Conservation (phyloP, 2,329 filamentous ascomycete species). For the Stachybotrys chlorohalonatus region DNA sequence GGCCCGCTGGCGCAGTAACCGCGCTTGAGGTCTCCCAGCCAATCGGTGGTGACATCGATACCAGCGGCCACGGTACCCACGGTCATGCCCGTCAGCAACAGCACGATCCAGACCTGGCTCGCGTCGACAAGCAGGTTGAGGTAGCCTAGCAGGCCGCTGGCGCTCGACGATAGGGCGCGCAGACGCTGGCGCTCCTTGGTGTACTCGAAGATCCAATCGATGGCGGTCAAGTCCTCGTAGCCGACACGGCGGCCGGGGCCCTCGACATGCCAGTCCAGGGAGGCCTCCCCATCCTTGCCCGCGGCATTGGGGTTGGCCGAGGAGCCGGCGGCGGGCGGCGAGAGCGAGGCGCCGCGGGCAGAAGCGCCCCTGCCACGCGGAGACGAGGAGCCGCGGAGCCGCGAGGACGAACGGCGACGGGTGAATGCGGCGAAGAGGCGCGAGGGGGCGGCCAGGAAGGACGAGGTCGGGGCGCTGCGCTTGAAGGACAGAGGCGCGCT, state of each 20-base stretch:
- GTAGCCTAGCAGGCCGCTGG: constrained; percentile 64
- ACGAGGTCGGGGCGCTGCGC: constrained; percentile 48
- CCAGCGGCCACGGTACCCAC: constrained; percentile 77
- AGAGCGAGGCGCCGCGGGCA: constrained; percentile 4
- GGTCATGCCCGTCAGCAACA: constrained; percentile 76
- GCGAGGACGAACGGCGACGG: constrained; percentile 7
- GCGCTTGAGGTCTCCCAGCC: constrained; percentile 86
- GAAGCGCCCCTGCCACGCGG: not conserved
- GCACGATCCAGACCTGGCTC: constrained; percentile 84
- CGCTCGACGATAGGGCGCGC: constrained; percentile 62
- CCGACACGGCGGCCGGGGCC: constrained; percentile 82
- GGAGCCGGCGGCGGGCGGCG: constrained; percentile 6
- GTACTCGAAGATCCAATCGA: constrained; percentile 99
- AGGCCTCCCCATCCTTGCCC: constrained; percentile 37
- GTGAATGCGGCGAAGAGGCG: constrained; percentile 41
- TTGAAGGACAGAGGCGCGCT: constrained; percentile 59
- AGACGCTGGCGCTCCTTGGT: constrained; percentile 88
- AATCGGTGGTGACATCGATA: constrained; percentile 86
- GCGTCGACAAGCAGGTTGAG: constrained; percentile 67
- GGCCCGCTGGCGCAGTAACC: constrained; percentile 71
- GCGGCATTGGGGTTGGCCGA: constrained; percentile 8
- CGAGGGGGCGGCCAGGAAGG: constrained; percentile 34
- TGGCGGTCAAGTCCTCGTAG: constrained; percentile 93
- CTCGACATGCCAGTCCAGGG: constrained; percentile 79
- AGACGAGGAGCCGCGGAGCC: constrained; percentile 11